phyloP scores from a whole-genome alignment of 108 stramenopile genomes.

The Pseudonitzschia pungens region DNA sequence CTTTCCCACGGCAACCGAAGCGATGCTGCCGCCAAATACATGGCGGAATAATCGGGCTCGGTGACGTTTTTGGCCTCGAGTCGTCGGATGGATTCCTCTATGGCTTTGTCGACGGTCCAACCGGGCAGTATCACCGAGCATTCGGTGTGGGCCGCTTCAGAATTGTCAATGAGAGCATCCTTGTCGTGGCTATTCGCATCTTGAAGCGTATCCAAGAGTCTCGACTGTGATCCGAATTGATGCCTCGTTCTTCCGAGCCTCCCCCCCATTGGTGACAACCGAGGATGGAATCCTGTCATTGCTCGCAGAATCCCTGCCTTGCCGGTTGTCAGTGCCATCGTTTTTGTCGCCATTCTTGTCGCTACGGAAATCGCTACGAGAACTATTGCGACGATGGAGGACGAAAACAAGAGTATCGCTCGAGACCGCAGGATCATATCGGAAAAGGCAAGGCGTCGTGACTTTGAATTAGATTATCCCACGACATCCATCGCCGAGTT shows the following conservation, averaged over 20 bases:
- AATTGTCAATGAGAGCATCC: neutral
- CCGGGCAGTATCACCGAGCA: slow-evolving; percentile 3
- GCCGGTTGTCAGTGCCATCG: neutral
- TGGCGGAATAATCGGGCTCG: slow-evolving; percentile 64
- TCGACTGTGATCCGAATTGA: neutral
- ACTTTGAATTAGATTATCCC: too few species aligned
- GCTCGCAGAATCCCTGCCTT: neutral
- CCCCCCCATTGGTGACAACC: neutral
- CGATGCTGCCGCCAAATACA: slow-evolving; percentile 61
- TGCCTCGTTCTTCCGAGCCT: neutral
- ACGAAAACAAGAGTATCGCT: neutral
- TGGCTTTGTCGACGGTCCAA: slow-evolving; percentile 45
- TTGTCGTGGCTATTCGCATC: neutral
- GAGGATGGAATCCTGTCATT: neutral
- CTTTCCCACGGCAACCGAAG: slow-evolving; percentile 58
- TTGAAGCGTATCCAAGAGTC: neutral
- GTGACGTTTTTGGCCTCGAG: slow-evolving; percentile 44
- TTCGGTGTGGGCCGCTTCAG: neutral
- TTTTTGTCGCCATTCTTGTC: neutral
- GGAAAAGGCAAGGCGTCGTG: too few species aligned
- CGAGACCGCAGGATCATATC: neutral
- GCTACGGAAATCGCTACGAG: neutral
- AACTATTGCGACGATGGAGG: neutral
- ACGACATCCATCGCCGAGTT: too few species aligned
- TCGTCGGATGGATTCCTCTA: slow-evolving; percentile 40